Conservation (phyloP, 2,329 filamentous ascomycete species). For the Colletotrichum nymphaeae region DNA sequence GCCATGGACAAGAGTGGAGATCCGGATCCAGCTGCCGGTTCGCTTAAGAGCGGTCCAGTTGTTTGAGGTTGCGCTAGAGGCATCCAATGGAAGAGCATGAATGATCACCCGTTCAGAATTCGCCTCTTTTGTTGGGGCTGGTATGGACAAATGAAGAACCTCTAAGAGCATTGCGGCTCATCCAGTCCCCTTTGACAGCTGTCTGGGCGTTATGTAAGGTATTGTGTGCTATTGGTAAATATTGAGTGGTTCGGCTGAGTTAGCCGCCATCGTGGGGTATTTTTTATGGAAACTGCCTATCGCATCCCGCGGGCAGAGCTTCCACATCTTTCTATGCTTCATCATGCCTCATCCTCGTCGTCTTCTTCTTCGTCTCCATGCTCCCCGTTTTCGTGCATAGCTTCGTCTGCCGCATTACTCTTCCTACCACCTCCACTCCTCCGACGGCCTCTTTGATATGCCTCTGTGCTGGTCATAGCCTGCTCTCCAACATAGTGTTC, state of each 20-base stretch:
- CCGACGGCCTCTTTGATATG: constrained; percentile 57
- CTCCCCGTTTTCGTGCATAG: constrained; percentile 39
- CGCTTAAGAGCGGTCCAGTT: constrained; percentile 22
- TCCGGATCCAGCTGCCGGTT: constrained; percentile 19
- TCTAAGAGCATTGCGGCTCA: neutral
- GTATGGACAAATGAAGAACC: neutral
- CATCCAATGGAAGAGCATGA: constrained; percentile 26
- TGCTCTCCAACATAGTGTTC: constrained; percentile 66
- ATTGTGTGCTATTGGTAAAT: neutral
- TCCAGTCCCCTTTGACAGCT: constrained; percentile 9
- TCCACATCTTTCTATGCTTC: constrained; percentile 4
- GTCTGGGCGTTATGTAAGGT: neutral
- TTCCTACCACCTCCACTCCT: constrained; percentile 47
- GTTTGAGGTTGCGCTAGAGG: constrained; percentile 26
- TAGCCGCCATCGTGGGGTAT: constrained; percentile 27
- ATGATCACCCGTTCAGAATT: constrained; percentile 4
- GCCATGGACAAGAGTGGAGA: neutral
- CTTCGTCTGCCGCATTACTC: constrained; percentile 45
- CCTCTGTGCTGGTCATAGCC: constrained; percentile 65
- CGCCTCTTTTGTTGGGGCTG: constrained; percentile 13
- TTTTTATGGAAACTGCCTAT: constrained; percentile 11
- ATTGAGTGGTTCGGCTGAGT: neutral
- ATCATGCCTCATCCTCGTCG: constrained; percentile 27
- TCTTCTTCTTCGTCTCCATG: constrained; percentile 41
- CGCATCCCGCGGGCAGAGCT: neutral